Evolutionary conservation across 2,329 filamentous ascomycete genomes (phyloP).

Genomic region (Cadophora malorum): DNA sequence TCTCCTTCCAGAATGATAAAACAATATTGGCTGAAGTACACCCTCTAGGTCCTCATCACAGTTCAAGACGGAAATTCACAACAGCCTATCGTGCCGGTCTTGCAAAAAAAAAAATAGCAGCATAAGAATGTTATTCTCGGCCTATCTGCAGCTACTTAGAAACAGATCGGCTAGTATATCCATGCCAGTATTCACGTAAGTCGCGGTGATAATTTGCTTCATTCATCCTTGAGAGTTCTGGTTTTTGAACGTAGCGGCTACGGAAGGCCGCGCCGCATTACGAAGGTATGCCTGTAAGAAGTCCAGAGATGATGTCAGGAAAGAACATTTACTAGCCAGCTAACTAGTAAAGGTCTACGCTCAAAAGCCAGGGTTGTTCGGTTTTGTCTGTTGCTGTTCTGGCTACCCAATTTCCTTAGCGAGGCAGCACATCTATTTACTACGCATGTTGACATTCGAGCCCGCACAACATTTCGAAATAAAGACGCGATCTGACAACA

Average conservation of each 20-base stretch:
- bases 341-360: no score
- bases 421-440: conserved; percentile 3
- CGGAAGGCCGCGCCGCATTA: background rate
- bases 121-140: background rate
- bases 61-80: background rate
- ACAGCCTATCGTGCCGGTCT: background rate
- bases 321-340: background rate
- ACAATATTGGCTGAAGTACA: background rate
- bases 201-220: background rate
- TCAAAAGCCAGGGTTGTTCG: background rate
- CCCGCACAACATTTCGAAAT: background rate
- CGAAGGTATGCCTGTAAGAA: background rate
- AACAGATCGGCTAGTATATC: no score
- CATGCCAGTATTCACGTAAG: no score
- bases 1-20: background rate
- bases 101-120: background rate
- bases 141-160: no score
- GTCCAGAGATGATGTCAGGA: background rate
- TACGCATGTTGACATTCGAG: conserved; percentile 1
- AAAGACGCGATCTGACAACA: background rate
- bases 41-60: background rate
- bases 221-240: background rate
- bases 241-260: background rate
- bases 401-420: background rate
- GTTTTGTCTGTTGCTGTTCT: background rate